Conservation (phyloP, 768 basidiomycete genomes). For the Lactarius sp. region DNA sequence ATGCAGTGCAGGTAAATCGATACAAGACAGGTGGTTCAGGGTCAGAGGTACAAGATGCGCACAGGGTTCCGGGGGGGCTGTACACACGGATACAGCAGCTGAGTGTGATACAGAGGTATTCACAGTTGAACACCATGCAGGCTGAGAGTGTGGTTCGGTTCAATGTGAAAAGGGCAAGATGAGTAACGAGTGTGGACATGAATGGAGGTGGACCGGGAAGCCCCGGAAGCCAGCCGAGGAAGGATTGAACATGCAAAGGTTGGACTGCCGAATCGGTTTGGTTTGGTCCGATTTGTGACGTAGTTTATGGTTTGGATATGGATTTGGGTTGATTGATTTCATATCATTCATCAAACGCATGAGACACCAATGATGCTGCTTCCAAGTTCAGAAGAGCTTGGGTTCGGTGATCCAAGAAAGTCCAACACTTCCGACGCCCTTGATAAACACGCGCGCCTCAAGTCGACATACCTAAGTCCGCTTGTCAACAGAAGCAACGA, state of each 20-base stretch:
- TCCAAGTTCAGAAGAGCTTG: conserved; percentile 21
- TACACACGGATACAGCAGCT: conserved; percentile 14
- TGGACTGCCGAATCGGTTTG: conserved; percentile 16
- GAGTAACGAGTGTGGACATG: conserved; percentile 4
- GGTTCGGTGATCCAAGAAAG: conserved; percentile 24
- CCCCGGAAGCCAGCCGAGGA: conserved; percentile 20
- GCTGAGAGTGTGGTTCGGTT: conserved; percentile 5
- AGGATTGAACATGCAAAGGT: conserved; percentile 6
- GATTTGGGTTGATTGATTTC: conserved; percentile 3
- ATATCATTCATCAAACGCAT: background rate
- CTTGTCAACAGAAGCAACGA: conserved; percentile 11
- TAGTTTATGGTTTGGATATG: background rate
- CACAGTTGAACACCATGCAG: conserved; percentile 5
- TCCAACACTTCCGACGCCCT: conserved; percentile 23
- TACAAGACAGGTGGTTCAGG: conserved; percentile 9
- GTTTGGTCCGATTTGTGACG: background rate
- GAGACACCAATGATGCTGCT: background rate
- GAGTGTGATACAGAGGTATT: conserved; percentile 16
- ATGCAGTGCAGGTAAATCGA: conserved; percentile 22
- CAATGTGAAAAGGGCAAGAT: conserved; percentile 9
- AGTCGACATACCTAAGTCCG: conserved; percentile 26
- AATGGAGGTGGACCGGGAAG: conserved; percentile 7
- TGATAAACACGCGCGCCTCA: conserved; percentile 25
- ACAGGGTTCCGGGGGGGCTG: conserved; percentile 13
- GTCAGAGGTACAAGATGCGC: conserved; percentile 11